phyloP scores from a whole-genome alignment of 2,329 filamentous ascomycete genomes.

The Claviceps capensis region DNA sequence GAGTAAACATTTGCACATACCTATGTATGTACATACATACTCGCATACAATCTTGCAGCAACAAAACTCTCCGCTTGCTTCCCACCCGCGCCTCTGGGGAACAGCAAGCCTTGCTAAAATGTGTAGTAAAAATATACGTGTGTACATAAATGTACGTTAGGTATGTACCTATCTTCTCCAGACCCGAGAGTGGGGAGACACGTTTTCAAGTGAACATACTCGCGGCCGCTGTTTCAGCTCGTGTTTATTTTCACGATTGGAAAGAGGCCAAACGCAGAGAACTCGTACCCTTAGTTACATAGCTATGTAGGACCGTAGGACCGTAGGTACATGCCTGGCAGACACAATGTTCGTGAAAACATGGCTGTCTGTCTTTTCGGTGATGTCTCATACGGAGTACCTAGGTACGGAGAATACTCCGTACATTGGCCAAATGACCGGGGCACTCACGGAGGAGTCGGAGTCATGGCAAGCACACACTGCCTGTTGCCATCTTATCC shows the following conservation, averaged over 20 bases:
- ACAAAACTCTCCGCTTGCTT: not conserved
- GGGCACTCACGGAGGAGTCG: not conserved
- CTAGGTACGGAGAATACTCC: too few relatives aligned
- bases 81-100: not conserved
- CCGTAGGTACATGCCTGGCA: too few relatives aligned
- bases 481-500: not conserved
- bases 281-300: not conserved
- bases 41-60: not conserved
- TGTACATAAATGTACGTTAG: too few relatives aligned
- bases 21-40: not conserved
- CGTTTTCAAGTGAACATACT: not conserved
- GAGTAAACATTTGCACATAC: not conserved
- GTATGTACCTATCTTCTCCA: too few relatives aligned
- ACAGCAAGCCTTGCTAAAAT: not conserved
- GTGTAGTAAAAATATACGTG: not conserved
- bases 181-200: not conserved
- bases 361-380: not conserved
- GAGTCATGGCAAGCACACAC: not conserved
- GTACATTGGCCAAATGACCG: not conserved
- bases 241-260: not conserved
- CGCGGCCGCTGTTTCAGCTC: not conserved
- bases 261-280: not conserved
- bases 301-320: too few relatives aligned
- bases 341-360: not conserved
- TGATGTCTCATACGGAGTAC: too few relatives aligned